Evolutionary conservation across 2,329 filamentous ascomycete species (phyloP).

Genomic region (Pseudocercospora eumusae): DNA sequence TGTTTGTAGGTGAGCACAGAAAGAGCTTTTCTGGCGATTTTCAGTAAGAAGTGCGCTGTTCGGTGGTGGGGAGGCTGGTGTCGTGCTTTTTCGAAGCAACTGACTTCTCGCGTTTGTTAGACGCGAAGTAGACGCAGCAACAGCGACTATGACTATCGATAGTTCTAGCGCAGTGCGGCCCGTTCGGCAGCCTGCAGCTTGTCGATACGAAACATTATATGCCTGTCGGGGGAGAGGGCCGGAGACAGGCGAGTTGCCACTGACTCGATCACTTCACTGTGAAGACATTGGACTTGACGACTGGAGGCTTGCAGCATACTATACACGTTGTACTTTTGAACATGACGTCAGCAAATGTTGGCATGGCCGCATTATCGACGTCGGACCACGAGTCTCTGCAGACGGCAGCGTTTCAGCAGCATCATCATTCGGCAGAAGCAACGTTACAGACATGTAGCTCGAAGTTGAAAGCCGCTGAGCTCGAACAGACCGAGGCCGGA

Average conservation of each 20-base stretch:
- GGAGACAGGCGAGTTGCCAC: background rate
- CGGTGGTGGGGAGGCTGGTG: background rate
- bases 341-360: background rate
- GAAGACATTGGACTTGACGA: background rate
- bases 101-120: background rate
- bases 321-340: no score
- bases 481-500: background rate
- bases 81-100: background rate
- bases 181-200: background rate
- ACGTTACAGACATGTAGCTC: constrained; percentile 4
- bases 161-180: background rate
- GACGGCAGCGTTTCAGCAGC: background rate
- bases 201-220: no score
- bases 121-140: background rate
- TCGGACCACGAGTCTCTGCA: background rate
- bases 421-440: background rate
- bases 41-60: background rate
- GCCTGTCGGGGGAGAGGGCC: no score
- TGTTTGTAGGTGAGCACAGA: background rate
- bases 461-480: no score
- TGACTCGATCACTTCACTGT: background rate
- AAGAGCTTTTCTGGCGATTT: background rate
- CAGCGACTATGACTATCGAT: background rate
- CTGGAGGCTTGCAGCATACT: background rate
- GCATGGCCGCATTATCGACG: background rate